Evolutionary conservation across 1,284 basidiomycete genomes (phyloP).

Genomic region (Entoloma clypeatum): DNA sequence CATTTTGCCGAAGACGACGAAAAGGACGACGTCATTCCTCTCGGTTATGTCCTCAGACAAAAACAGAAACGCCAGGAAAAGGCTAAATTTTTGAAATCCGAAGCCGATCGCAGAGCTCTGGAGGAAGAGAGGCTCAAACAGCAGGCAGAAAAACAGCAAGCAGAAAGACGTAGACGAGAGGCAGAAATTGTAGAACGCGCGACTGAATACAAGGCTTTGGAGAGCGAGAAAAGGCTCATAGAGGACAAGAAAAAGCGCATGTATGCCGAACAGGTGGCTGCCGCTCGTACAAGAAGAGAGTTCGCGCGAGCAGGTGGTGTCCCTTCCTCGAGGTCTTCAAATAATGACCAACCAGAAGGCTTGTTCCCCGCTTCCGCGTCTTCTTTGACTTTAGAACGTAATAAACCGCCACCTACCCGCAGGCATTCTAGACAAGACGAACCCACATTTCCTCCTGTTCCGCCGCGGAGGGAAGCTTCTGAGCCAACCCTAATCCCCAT

Average conservation of each 20-base stretch:
- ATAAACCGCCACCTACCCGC: conserved; percentile 32
- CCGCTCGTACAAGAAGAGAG: conserved; percentile 60
- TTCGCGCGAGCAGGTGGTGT: conserved; percentile 44
- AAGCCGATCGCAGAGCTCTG: conserved; percentile 36
- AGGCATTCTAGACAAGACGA: conserved; percentile 39
- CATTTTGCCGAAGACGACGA: conserved; percentile 63
- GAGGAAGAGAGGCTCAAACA: conserved; percentile 38
- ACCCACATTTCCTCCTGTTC: conserved; percentile 19
- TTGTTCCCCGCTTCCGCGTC: conserved; percentile 30
- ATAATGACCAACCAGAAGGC: conserved; percentile 11
- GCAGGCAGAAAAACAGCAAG: conserved; percentile 53
- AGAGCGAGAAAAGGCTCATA: conserved; percentile 49
- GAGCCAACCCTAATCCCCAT: conserved; percentile 30
- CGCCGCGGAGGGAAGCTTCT: conserved; percentile 41
- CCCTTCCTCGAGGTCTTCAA: conserved; percentile 24
- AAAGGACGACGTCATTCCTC: conserved; percentile 65
- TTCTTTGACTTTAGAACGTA: conserved; percentile 41
- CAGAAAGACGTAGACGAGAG: conserved; percentile 44
- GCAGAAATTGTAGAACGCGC: conserved; percentile 49
- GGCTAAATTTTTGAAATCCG: conserved; percentile 58
- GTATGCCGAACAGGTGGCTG: conserved; percentile 59
- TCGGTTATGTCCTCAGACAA: conserved; percentile 62
- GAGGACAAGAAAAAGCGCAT: conserved; percentile 54
- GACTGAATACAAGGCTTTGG: conserved; percentile 49
- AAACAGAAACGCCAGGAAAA: conserved; percentile 71